Conservation (phyloP, 2,329 filamentous ascomycete species). For the Cordyceps farinosa region DNA sequence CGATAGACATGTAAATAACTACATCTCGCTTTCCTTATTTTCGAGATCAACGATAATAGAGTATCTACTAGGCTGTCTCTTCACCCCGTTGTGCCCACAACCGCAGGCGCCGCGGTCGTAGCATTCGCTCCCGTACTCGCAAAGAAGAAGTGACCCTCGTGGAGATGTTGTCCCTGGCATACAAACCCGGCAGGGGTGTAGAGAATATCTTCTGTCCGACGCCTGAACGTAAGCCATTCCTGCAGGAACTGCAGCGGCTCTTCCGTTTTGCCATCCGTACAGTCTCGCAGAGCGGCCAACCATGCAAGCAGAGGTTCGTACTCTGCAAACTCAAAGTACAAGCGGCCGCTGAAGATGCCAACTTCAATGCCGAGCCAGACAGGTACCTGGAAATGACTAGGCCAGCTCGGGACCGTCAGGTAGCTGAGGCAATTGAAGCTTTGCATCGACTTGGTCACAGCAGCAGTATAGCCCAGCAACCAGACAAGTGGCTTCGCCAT, state of each 20-base stretch:
- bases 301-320: conserved; percentile 33
- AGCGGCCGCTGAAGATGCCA: conserved; percentile 56
- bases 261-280: background rate
- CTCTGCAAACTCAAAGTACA: conserved; percentile 56
- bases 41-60: too few relatives aligned
- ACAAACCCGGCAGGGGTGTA: conserved; percentile 56
- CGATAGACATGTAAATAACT: too few relatives aligned
- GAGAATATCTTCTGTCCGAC: conserved; percentile 51
- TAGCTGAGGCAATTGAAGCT: conserved; percentile 54
- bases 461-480: conserved; percentile 56
- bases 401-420: conserved; percentile 48
- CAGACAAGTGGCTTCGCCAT: conserved; percentile 30
- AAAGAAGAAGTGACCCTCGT: conserved; percentile 49
- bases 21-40: too few relatives aligned
- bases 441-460: conserved; percentile 58
- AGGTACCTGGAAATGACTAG: conserved; percentile 40
- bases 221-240: conserved; percentile 51
- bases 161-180: conserved; percentile 45
- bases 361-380: conserved; percentile 55
- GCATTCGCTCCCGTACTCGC: background rate
- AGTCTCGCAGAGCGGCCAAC: conserved; percentile 26
- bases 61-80: too few relatives aligned
- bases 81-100: background rate
- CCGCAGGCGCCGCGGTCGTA: too few relatives aligned
- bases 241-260: conserved; percentile 43